Evolutionary conservation across 2,329 filamentous ascomycete genomes (phyloP).

Genomic region (Rutstroemia sydowiana): DNA sequence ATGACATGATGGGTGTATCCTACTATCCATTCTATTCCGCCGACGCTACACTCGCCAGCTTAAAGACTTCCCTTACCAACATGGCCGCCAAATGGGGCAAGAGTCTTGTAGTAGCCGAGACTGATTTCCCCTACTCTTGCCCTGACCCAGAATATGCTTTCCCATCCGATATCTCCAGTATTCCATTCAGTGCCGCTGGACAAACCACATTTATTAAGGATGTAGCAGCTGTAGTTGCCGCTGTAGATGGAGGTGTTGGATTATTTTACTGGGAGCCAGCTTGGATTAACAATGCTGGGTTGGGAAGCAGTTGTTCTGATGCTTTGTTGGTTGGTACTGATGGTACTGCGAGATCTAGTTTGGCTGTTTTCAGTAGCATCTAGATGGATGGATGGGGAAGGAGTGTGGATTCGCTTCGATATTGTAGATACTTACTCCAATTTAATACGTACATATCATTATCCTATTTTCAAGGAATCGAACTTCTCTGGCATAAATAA

Average conservation of each 20-base stretch:
- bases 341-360: conserved; percentile 48
- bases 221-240: conserved; percentile 49
- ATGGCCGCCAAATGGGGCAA: conserved; percentile 58
- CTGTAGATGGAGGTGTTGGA: conserved; percentile 47
- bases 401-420: background rate
- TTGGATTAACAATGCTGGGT: conserved; percentile 57
- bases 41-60: conserved; percentile 48
- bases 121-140: conserved; percentile 61
- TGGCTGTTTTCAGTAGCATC: conserved; percentile 42
- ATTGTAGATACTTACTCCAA: background rate
- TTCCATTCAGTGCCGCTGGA: conserved; percentile 56
- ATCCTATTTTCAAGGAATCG: too few relatives aligned
- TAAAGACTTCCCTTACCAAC: conserved; percentile 48
- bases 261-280: conserved; percentile 70
- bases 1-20: conserved; percentile 64
- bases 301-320: conserved; percentile 59
- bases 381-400: background rate
- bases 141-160: conserved; percentile 50
- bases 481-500: too few relatives aligned
- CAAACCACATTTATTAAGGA: conserved; percentile 55
- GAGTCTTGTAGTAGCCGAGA: conserved; percentile 61
- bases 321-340: conserved; percentile 54
- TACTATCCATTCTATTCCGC: conserved; percentile 67
- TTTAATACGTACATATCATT: background rate
- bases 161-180: conserved; percentile 49